Conservation (phyloP, 352 stramenopile species). For the Phytophthora hibernalis region DNA sequence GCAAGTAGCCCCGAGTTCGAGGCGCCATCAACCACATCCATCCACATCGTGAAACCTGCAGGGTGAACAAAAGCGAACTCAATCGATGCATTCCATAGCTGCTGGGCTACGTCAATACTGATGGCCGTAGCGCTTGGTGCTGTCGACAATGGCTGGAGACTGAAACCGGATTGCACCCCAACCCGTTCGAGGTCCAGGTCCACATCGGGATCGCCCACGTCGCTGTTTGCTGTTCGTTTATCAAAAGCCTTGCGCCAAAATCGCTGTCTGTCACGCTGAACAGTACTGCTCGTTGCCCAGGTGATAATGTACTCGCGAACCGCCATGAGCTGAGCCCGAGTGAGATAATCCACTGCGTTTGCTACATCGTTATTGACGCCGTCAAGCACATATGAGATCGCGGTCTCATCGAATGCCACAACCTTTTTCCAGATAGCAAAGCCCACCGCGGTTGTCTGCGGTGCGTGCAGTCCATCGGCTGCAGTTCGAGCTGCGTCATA, state of each 20-base stretch:
- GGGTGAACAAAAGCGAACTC: conserved; percentile 52
- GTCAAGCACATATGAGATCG: conserved; percentile 60
- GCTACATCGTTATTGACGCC: conserved; percentile 77
- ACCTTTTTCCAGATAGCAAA: conserved; percentile 85
- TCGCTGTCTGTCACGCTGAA: conserved; percentile 62
- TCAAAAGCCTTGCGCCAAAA: conserved; percentile 66
- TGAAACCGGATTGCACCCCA: conserved; percentile 65
- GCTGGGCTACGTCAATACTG: conserved; percentile 38
- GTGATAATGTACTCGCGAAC: conserved; percentile 66
- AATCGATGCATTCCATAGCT: conserved; percentile 56
- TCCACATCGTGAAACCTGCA: conserved; percentile 63
- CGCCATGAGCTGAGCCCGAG: conserved; percentile 57
- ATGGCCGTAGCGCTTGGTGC: conserved; percentile 37
- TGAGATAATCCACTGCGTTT: conserved; percentile 55
- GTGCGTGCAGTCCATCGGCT: conserved; percentile 15
- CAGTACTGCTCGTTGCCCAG: conserved; percentile 53
- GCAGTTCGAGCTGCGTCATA: conserved; percentile 47
- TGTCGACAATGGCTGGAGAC: conserved; percentile 37
- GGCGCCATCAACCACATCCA: conserved; percentile 27
- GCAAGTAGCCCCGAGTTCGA: conserved; percentile 14
- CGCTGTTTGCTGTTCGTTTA: conserved; percentile 49
- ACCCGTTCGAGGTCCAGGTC: conserved; percentile 62
- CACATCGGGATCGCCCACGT: conserved; percentile 58
- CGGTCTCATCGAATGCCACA: conserved; percentile 65
- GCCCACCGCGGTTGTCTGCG: conserved; percentile 45